These are phyloP conservation scores for Cladosporium sp. DNA, from an alignment of 2,329 filamentous ascomycete genomes.

Conservation along the genomic window DNA sequence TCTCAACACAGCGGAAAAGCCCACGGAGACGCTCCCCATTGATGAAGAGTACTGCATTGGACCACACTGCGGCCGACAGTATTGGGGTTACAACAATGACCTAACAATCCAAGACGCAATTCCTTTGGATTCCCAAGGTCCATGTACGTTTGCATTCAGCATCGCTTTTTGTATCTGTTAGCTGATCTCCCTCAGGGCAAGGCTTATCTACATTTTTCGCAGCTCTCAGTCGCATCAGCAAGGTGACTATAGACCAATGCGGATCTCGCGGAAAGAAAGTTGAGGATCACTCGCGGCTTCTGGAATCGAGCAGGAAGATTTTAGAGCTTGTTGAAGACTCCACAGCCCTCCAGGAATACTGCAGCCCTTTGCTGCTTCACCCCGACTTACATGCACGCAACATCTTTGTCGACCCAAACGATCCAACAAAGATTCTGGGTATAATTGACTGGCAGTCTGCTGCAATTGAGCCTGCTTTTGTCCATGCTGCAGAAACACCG, in stretches of 20 bases:
- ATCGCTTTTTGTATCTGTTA: too few relatives aligned
- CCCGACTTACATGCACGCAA: conserved; percentile 35
- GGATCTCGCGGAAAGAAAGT: conserved; percentile 24
- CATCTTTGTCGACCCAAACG: conserved; percentile 29
- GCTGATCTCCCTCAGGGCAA: not conserved
- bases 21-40: conserved; percentile 12
- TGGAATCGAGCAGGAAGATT: conserved; percentile 10
- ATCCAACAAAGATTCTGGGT: conserved; percentile 28
- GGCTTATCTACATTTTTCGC: conserved; percentile 11
- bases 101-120: too few relatives aligned
- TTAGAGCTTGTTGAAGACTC: too few relatives aligned
- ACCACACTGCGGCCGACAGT: not conserved
- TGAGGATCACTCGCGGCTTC: conserved; percentile 25
- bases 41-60: conserved; percentile 33
- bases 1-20: not conserved
- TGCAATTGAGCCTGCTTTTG: conserved; percentile 32
- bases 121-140: too few relatives aligned
- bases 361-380: not conserved
- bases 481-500: conserved; percentile 24
- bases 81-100: too few relatives aligned
- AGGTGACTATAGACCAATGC: conserved; percentile 31
- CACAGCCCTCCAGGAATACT: conserved; percentile 16
- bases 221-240: conserved; percentile 29
- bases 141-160: too few relatives aligned
- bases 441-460: conserved; percentile 34